Evolutionary conservation across 345 rosid genomes (phyloP), one percentile per base, ranked within the genome.

Genomic region (Eucalyptus globulus): DNA sequence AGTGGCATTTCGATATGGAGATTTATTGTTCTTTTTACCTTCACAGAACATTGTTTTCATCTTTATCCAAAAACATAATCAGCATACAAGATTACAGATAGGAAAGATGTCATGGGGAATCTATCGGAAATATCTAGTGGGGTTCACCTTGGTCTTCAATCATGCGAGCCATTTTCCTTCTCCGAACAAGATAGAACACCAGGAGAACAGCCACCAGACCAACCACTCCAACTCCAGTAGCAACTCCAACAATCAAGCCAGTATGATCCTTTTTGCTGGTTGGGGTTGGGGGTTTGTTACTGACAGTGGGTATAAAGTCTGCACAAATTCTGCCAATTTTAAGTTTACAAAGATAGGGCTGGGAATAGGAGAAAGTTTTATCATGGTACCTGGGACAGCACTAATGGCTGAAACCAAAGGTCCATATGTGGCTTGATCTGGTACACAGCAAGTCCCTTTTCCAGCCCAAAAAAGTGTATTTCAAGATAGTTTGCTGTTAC

Each of bases 291-390:
- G 93, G 88, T 26, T 62, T 94, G 93, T 94, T 92, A 43, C 89
- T 91, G 43, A 95, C 97, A 53, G 94, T 94, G 54, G 99, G 98
- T 89, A 6, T 81, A 87, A 97, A 97, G 87, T 95, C 97, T 96
- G 95, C 91, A 91, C 58, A 86, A 86, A 88, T 40, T 19, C 43
- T 86, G 89, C 56, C 85, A 87, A 72, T 88, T 87, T 50, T 34
- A 34, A 34, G 34, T 34, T 65, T 47, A 65, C 14, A 58, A 88
- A 21, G 27, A n/a, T 17, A 4, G 76, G 3, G 44, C 47, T 43
- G 0, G 51, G 34, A 27, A 2, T 60, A 22, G 6, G 53, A 58
- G 80, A 4, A 62, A 1, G 50, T 34, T 54, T 44, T 1, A 27
- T 87, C n/a, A 34, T 44, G 3, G 34, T 90, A 94, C 97, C 96